A percentile compares a stretch with the other conserved stretches of the same genome.
These are phyloP conservation scores for Incumbomyces lentus DNA, from an alignment of 2,329 filamentous ascomycete species.

Conservation along the genomic window DNA sequence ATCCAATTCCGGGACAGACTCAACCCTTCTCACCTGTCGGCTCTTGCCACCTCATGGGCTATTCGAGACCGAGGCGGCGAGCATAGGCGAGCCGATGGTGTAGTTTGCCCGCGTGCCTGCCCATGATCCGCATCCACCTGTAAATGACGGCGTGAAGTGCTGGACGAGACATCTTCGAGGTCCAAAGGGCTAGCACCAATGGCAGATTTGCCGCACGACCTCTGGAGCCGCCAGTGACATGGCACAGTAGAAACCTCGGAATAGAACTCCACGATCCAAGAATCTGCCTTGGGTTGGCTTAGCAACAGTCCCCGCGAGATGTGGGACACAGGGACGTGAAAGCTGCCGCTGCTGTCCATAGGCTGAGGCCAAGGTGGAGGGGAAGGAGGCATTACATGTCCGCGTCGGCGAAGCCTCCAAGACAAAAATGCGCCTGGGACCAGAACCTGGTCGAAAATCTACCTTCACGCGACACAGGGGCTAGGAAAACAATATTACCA, in stretches of 20 bases:
- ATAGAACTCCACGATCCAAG: background rate
- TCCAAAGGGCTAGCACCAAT: background rate
- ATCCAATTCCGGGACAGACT: background rate
- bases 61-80: background rate
- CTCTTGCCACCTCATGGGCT: background rate
- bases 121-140: background rate
- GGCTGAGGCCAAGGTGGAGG: background rate
- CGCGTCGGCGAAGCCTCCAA: background rate
- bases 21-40: background rate
- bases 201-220: background rate
- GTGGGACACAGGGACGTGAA: background rate
- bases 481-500: too few relatives aligned
- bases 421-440: too few relatives aligned
- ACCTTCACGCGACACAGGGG: too few relatives aligned
- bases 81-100: background rate
- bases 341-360: background rate
- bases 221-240: background rate
- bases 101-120: background rate
- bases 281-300: background rate
- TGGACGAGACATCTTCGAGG: slow-evolving; percentile 1
- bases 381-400: background rate
- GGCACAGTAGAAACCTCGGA: background rate
- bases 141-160: background rate
- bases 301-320: background rate
- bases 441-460: too few relatives aligned